Base-by-base conservation (phyloP, 345 rosid genomes). In the Aquilaria sinensis region DNA sequence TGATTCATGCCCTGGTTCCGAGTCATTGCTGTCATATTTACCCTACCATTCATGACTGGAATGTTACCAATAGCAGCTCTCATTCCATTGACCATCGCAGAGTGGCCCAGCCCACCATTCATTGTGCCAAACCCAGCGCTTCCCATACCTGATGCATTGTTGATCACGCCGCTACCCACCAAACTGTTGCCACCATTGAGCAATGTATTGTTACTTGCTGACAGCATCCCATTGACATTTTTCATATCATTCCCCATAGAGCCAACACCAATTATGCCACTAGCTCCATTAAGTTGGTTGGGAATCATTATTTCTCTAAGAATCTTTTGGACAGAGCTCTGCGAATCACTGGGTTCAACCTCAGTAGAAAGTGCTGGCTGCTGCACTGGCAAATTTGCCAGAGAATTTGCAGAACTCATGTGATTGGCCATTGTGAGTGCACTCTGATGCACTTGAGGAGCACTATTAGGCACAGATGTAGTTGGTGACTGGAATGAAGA, bases 281-380 rank as follows among this genome's bases (percentile, higher is more conserved):
- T 80, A 2, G 71, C 51, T 33, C 76, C 80, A 50, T 78, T 82
- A 43, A 78, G 76, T 67, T 91, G 93, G 80, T 68, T 68, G 63
- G 87, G 74, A 81, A 85, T 79, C 83, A 90, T 70, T 71, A 87
- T 83, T 11, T 85, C 91, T 34, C 89, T 93, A 56, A 94, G 72
- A 65, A 94, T 78, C 74, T 94, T 94, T 78, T 91, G 93, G 50
- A 90, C 97, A 23, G 96, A 82, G 66, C 88, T 94, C 63, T 77
- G 85, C 1, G 97, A 76, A 64, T 83, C 93, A 46, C 74, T 80
- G 5, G 72, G 85, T 54, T 88, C 96, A 15, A 64, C 81, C 43
- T 88, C 96, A 37, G 73, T 58, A 16, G 85, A 74, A 60, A 75
- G 82, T 53, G 81, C 76, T 10, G 84, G 77, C 51, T 83, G 92